Conservation (phyloP, 257 asterid genomes). For the Fraxinus excelsior region DNA sequence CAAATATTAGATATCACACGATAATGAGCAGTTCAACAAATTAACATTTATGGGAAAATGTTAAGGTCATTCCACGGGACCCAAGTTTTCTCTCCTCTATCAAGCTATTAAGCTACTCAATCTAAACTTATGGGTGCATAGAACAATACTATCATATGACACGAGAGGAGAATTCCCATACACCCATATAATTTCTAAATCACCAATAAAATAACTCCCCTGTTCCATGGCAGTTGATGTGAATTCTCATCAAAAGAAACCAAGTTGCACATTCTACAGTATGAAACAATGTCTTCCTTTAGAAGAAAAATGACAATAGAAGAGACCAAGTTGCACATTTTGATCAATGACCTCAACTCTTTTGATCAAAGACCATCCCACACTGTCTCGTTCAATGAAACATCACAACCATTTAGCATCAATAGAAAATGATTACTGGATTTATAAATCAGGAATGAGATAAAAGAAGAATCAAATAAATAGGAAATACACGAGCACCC, state of each 20-base stretch:
- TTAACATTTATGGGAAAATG: not conserved
- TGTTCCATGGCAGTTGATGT: not conserved
- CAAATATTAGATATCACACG: conserved; percentile 12
- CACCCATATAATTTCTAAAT: not conserved
- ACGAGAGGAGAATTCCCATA: not conserved
- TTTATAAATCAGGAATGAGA: not conserved
- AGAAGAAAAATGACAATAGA: not conserved
- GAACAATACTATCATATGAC: not conserved
- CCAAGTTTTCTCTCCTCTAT: not conserved
- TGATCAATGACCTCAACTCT: not conserved
- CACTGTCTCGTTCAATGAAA: not conserved
- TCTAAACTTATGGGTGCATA: not conserved
- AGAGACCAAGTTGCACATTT: not conserved
- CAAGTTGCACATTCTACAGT: not conserved
- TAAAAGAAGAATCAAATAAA: not conserved
- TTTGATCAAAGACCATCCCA: not conserved
- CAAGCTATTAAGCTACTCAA: not conserved
- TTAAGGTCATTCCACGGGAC: not conserved
- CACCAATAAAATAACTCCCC: not conserved
- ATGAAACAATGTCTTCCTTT: not conserved
- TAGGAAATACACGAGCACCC: not conserved
- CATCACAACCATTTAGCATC: not conserved
- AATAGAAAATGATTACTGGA: not conserved
- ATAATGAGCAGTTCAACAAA: not conserved
- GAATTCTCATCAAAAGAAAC: too few species aligned